Evolutionary conservation across 495 filamentous ascomycete genomes (phyloP).

Genomic region (Tuber magnatum): DNA sequence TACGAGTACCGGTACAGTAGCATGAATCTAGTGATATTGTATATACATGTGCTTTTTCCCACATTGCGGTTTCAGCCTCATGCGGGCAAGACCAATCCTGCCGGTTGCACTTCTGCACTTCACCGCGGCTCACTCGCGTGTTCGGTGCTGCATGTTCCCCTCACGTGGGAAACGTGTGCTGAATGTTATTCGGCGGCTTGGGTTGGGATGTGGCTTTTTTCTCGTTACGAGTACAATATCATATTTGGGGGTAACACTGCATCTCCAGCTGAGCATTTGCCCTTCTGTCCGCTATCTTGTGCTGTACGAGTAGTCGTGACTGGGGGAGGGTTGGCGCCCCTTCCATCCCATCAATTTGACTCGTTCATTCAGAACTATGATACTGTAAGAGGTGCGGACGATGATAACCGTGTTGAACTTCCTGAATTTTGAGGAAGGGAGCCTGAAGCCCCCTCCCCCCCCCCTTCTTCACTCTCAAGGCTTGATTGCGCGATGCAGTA

Average conservation of each 20-base stretch:
- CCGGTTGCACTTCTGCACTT: not conserved
- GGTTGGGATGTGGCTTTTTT: not conserved
- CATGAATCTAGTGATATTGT: too few species aligned
- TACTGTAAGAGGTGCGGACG: not conserved
- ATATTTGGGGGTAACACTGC: not conserved
- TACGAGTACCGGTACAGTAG: too few species aligned
- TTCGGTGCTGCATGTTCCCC: too few species aligned
- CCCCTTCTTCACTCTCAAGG: not conserved
- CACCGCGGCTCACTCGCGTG: slow-evolving; percentile 1
- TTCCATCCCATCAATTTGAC: not conserved
- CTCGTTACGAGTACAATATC: too few species aligned
- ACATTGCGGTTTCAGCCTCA: not conserved
- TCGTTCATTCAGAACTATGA: not conserved
- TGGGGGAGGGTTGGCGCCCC: too few species aligned
- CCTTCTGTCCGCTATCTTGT: not conserved
- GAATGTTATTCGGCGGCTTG: not conserved
- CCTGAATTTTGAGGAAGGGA: not conserved
- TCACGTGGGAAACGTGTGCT: slow-evolving; percentile 1
- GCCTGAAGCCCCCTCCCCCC: not conserved
- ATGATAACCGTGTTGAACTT: not conserved
- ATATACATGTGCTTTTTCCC: not conserved
- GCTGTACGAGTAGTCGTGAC: too few species aligned
- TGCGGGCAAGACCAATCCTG: not conserved
- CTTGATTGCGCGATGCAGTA: not conserved
- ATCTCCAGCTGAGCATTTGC: not conserved